Percentiles rank a stretch among this genome's conserved stretches.
These are phyloP conservation scores for Fraxinus platypoda DNA, from an alignment of 305 asterid species.

Conservation along the genomic window DNA sequence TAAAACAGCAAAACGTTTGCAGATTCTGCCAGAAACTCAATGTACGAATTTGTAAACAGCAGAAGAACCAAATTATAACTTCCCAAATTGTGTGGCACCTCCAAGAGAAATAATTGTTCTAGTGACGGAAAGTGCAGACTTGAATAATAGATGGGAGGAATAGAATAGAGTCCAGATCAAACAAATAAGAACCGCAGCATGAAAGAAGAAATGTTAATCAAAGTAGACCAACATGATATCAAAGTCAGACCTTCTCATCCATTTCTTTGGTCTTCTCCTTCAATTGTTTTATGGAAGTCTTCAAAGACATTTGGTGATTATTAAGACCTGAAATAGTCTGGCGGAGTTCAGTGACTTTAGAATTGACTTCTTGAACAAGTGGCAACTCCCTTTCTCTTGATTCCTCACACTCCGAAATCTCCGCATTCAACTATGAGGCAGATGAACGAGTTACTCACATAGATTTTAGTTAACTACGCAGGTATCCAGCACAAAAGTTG, in stretches of 20 bases:
- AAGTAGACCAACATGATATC: constrained; percentile 12
- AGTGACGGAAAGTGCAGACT: not conserved
- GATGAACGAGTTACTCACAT: constrained; percentile 15
- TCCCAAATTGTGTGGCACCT: not conserved
- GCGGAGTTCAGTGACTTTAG: constrained; percentile 62
- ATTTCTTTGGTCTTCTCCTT: constrained; percentile 74
- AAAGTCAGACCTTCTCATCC: constrained; percentile 68
- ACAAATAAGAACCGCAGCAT: not conserved
- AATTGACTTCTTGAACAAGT: constrained; percentile 57
- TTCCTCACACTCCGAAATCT: constrained; percentile 55
- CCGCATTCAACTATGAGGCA: constrained; percentile 54
- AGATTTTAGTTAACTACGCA: not conserved
- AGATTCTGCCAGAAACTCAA: constrained; percentile 16
- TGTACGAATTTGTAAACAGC: constrained; percentile 3
- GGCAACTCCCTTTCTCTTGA: constrained; percentile 67
- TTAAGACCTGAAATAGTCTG: constrained; percentile 69
- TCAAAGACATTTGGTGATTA: constrained; percentile 76
- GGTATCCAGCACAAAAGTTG: constrained; percentile 9
- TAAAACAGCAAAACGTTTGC: constrained; percentile 1
- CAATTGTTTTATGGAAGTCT: constrained; percentile 51
- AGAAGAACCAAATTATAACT: not conserved
- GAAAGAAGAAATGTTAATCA: not conserved
- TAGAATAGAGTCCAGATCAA: constrained; percentile 8
- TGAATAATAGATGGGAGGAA: not conserved
- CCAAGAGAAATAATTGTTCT: not conserved